phyloP scores from a whole-genome alignment of 768 basidiomycete species.

The Tulasnella calospora region DNA sequence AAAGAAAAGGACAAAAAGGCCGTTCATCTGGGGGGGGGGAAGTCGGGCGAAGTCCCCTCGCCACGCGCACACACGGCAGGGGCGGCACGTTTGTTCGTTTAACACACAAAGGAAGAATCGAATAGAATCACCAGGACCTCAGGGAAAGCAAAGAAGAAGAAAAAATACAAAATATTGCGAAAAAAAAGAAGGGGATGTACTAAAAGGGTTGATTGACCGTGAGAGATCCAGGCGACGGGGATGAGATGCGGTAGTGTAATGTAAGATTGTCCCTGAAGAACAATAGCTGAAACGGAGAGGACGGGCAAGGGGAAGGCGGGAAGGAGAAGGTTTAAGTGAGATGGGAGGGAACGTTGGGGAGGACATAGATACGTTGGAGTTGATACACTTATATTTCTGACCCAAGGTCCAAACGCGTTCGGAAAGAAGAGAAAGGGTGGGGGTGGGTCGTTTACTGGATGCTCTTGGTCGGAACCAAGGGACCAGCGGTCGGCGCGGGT shows the following conservation, averaged over 20 bases:
- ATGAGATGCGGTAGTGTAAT: slow-evolving; percentile 5
- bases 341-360: not conserved
- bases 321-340: not conserved
- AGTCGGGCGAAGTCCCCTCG: not conserved
- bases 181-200: not conserved
- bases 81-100: not conserved
- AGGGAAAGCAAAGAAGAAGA: not conserved
- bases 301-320: not conserved
- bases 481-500: not conserved
- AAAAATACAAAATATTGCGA: not conserved
- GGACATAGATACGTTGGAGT: not conserved
- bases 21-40: not conserved
- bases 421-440: not conserved
- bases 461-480: slow-evolving; percentile 12
- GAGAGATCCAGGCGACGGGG: not conserved
- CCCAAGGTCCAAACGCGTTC: not conserved
- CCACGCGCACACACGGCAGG: not conserved
- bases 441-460: not conserved
- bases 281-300: not conserved
- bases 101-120: slow-evolving; percentile 8
- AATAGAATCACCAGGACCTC: slow-evolving; percentile 13
- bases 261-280: not conserved
- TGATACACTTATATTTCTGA: not conserved
- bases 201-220: not conserved
- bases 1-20: not conserved